Conservation (phyloP, 371 early-diverging fungal genomes). For the Zychaea mexicana region DNA sequence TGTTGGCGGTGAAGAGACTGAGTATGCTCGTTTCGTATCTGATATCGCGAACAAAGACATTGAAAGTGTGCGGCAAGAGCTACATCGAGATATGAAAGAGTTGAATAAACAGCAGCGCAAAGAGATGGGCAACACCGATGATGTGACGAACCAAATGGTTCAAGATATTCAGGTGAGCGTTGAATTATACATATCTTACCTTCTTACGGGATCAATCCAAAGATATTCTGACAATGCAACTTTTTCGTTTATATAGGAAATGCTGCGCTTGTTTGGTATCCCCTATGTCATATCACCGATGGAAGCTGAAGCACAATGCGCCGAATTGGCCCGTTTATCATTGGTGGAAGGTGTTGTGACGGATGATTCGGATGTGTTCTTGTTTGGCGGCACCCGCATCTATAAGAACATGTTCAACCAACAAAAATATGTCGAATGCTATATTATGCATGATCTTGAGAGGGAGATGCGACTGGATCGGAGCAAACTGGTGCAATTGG, state of each 20-base stretch:
- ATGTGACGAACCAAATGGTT: slow-evolving; percentile 72
- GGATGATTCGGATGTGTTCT: slow-evolving; percentile 98
- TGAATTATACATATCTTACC: too few species aligned
- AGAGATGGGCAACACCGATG: slow-evolving; percentile 68
- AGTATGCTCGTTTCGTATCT: slow-evolving; percentile 57
- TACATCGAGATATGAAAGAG: slow-evolving; percentile 61
- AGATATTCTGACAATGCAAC: too few species aligned
- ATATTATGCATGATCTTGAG: slow-evolving; percentile 66
- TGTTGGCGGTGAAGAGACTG: slow-evolving; percentile 52
- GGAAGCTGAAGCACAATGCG: slow-evolving; percentile 99
- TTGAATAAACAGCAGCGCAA: slow-evolving; percentile 57
- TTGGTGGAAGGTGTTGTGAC: slow-evolving; percentile 98
- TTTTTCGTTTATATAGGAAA: too few species aligned
- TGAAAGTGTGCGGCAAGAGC: slow-evolving; percentile 44
- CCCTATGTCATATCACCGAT: slow-evolving; percentile 94
- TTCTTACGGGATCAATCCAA: too few species aligned
- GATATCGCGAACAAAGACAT: slow-evolving; percentile 49
- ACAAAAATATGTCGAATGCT: slow-evolving; percentile 86
- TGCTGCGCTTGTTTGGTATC: slow-evolving; percentile 94
- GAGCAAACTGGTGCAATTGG: slow-evolving; percentile 81
- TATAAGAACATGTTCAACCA: slow-evolving; percentile 97
- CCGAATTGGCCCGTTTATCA: slow-evolving; percentile 63
- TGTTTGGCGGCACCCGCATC: slow-evolving; percentile 91
- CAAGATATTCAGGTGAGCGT: slow-evolving; percentile 61
- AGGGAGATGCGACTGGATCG: slow-evolving; percentile 71